Evolutionary conservation across 352 stramenopile species (phyloP), one percentile per base, ranked within the genome.

Genomic region (Globisporangium nagaii): DNA sequence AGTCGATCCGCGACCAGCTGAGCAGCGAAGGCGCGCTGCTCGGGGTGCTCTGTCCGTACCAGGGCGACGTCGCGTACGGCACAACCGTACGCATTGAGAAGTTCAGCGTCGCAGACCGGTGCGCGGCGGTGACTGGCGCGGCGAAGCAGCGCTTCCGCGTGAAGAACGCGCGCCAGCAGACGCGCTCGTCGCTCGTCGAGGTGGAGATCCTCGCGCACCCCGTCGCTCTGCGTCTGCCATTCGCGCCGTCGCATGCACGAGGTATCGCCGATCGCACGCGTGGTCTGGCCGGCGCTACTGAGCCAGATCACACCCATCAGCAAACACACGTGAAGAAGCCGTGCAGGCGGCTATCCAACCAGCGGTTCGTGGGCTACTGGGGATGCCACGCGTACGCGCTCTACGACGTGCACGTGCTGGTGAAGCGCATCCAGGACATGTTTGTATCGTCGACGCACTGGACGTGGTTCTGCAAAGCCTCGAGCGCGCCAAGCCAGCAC

Each of bases 61-160:
- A 92, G 66, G 59, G 66, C 0, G 64, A 73, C 8, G 49, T 63
- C 1, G 63, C 71, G 28, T 88, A 78, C 58, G 82, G 82, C 5
- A 80, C 70, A 15, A 92, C 82, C 3, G 77, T 92, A 37, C 82
- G 73, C 27, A 70, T 92, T 11, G 79, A 92, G 50, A 71, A 74
- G 27, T 81, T 87, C 44, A 74, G 65, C 42, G 51, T 89, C 34
- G 57, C 66, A 4, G 64, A 71, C 12, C 56, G 68, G 28, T 65
- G 59, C 24, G 75, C 66, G 7, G 63, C 71, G 1, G 61, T 92
- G 57, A 90, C 75, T 1, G 82, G 82, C 4, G 61, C 65, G 10
- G 82, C 82, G 0, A 82, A 77, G 53, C 82, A 92, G 62, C 77
- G 79, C 22, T 88, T 90, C 53, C 76, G 76, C 11, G 56, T 88